Evolutionary conservation across 441 rosid species (phyloP).

Genomic region (Kokia cookei): DNA sequence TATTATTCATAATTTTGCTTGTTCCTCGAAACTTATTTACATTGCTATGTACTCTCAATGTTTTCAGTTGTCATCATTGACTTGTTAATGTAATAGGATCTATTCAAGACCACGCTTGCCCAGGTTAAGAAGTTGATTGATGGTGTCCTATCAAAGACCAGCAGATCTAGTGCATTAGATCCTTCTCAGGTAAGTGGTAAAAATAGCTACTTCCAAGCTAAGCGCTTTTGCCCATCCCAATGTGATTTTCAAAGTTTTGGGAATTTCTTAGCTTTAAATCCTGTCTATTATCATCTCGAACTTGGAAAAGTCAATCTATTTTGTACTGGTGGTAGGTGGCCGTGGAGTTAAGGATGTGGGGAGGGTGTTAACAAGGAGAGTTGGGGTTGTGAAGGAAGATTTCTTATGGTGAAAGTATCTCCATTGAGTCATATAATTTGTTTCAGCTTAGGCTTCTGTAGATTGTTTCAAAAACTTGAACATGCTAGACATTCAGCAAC

Average conservation of each 20-base stretch:
- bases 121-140: constrained; percentile 55
- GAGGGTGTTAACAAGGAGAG: neutral
- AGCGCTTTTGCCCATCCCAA: neutral
- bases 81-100: constrained; percentile 49
- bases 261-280: neutral
- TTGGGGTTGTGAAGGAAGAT: neutral
- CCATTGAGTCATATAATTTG: neutral
- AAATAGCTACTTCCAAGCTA: neutral
- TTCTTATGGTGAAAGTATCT: neutral
- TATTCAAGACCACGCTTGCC: constrained; percentile 74
- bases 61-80: neutral
- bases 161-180: constrained; percentile 60
- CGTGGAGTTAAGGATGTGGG: neutral
- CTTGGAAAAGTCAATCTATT: neutral
- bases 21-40: neutral
- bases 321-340: neutral
- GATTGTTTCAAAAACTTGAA: neutral
- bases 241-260: neutral
- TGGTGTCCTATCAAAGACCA: constrained; percentile 30
- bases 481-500: neutral
- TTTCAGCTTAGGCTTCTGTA: neutral
- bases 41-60: neutral
- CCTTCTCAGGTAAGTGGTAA: constrained; percentile 43
- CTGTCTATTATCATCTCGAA: neutral
- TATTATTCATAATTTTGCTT: constrained; percentile 19